Evolutionary conservation across 352 stramenopile species (phyloP).

Genomic region (Pythium brachiatum): DNA sequence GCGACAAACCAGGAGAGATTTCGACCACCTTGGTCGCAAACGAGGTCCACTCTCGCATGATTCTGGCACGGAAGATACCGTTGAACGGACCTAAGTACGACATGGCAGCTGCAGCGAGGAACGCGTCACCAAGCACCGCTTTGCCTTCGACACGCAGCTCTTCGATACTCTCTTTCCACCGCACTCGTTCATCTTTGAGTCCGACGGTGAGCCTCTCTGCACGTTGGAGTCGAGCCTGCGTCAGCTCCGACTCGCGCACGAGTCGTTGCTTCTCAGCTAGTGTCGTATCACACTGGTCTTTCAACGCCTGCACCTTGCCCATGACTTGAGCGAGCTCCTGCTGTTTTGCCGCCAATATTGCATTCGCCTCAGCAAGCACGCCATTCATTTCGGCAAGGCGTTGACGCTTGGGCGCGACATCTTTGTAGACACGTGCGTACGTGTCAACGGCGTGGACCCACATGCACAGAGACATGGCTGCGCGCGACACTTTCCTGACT

Average conservation of each 20-base stretch:
- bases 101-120: conserved; percentile 59
- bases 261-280: conserved; percentile 68
- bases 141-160: conserved; percentile 42
- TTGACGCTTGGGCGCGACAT: conserved; percentile 77
- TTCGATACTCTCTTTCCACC: conserved; percentile 69
- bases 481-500: conserved; percentile 78
- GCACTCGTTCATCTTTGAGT: conserved; percentile 64
- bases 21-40: conserved; percentile 24
- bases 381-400: conserved; percentile 68
- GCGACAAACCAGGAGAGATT: conserved; percentile 42
- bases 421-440: conserved; percentile 70
- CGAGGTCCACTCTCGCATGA: conserved; percentile 39
- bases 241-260: conserved; percentile 60
- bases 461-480: conserved; percentile 86
- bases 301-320: conserved; percentile 47
- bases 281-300: conserved; percentile 60
- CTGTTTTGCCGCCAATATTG: conserved; percentile 65
- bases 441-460: conserved; percentile 85
- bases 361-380: conserved; percentile 69
- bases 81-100: conserved; percentile 73
- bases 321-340: conserved; percentile 57
- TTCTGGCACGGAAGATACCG: conserved; percentile 30
- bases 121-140: conserved; percentile 54
- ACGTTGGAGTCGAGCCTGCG: conserved; percentile 46
- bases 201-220: conserved; percentile 64